phyloP scores from a whole-genome alignment of 805 yeast genomes.

The Suhomyces sp. region DNA sequence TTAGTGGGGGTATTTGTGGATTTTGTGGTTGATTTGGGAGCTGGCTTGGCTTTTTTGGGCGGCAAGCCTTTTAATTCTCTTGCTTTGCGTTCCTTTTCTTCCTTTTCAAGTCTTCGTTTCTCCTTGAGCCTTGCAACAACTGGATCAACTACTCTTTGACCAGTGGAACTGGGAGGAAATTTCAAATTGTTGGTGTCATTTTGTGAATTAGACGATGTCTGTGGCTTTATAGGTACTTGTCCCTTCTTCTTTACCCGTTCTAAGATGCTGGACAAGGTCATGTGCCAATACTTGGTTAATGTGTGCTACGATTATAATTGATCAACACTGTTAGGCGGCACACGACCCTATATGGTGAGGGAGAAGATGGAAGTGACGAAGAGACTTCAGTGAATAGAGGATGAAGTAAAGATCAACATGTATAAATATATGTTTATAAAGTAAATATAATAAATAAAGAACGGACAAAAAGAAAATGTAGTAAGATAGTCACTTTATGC shows the following conservation, averaged over 20 bases:
- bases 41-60: conserved; percentile 19
- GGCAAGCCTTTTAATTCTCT: conserved; percentile 33
- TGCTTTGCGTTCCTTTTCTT: conserved; percentile 35
- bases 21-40: background rate
- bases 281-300: conserved; percentile 3
- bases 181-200: background rate
- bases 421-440: no score
- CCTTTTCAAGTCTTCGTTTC: conserved; percentile 55
- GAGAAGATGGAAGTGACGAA: no score
- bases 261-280: conserved; percentile 32
- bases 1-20: background rate
- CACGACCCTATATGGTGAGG: background rate
- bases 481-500: no score
- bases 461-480: no score
- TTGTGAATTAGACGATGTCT: background rate
- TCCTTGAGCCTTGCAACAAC: conserved; percentile 70
- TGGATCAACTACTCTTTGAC: conserved; percentile 46
- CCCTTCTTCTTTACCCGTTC: conserved; percentile 33
- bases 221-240: conserved; percentile 11
- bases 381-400: no score
- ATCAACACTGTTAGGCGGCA: background rate
- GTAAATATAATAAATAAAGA: no score
- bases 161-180: background rate
- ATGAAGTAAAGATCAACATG: no score
- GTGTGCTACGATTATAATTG: background rate